Evolutionary conservation across 2,329 filamentous ascomycete genomes (phyloP).

Genomic region (Ceratocystis ficicola): DNA sequence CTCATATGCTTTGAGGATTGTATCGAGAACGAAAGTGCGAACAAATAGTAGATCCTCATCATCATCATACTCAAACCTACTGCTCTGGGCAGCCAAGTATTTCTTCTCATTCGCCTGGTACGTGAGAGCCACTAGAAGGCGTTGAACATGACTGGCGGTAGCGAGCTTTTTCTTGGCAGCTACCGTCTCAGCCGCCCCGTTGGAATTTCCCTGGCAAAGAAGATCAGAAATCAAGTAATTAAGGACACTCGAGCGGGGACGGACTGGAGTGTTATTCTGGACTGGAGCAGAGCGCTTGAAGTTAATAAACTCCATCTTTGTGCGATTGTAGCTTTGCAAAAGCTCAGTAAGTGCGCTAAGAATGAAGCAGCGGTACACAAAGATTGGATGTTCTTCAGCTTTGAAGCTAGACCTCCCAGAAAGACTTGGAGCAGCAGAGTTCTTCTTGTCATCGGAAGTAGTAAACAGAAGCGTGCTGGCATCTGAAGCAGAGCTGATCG

Average conservation of each 20-base stretch:
- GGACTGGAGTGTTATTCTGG: conserved; percentile 76
- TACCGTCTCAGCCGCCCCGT: conserved; percentile 60
- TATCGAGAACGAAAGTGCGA: conserved; percentile 87
- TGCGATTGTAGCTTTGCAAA: conserved; percentile 79
- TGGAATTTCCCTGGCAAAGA: conserved; percentile 48
- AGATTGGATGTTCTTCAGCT: conserved; percentile 84
- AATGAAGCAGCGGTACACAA: conserved; percentile 90
- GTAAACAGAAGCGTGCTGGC: background rate
- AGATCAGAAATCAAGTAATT: conserved; percentile 87
- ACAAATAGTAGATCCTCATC: conserved; percentile 82
- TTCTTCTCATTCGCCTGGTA: conserved; percentile 74
- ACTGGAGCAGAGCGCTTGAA: conserved; percentile 88
- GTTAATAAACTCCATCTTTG: conserved; percentile 98
- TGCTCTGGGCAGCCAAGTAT: conserved; percentile 39
- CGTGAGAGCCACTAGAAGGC: conserved; percentile 74
- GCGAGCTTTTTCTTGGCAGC: conserved; percentile 71
- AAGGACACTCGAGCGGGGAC: conserved; percentile 80
- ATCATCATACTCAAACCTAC: conserved; percentile 56
- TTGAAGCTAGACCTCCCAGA: conserved; percentile 66
- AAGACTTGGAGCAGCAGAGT: conserved; percentile 50
- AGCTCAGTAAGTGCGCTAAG: conserved; percentile 86
- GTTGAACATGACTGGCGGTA: conserved; percentile 76
- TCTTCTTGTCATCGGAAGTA: conserved; percentile 33
- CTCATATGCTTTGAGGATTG: conserved; percentile 81
- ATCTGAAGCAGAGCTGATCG: background rate